phyloP scores from a whole-genome alignment of 2,329 filamentous ascomycete species.

The Pseudohalonectria lignicola region DNA sequence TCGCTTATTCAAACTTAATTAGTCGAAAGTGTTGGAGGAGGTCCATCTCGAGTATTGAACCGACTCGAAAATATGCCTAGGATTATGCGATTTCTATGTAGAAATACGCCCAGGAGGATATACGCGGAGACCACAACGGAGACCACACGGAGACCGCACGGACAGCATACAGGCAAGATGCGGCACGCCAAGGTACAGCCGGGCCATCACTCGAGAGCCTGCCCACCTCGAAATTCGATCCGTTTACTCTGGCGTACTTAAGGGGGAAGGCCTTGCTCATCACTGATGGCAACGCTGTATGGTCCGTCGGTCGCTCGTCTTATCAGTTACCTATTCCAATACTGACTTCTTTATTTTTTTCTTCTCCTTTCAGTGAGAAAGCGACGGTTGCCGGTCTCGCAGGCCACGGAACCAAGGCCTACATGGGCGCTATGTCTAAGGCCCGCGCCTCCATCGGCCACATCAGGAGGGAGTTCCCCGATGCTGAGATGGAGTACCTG shows the following conservation, averaged over 20 bases:
- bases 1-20: no score
- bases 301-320: slow-evolving; percentile 26
- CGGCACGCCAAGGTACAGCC: no score
- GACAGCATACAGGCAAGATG: no score
- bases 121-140: no score
- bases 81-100: no score
- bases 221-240: slow-evolving; percentile 22
- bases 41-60: no score
- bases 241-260: slow-evolving; percentile 28
- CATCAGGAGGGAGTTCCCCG: slow-evolving; percentile 19
- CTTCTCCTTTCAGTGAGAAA: slow-evolving; percentile 14
- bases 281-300: slow-evolving; percentile 32
- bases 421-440: slow-evolving; percentile 26
- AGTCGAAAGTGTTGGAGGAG: no score
- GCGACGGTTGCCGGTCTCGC: slow-evolving; percentile 24
- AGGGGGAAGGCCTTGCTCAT: slow-evolving; percentile 29
- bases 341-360: background rate
- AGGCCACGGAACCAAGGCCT: slow-evolving; percentile 25
- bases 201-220: no score
- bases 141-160: no score
- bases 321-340: no score
- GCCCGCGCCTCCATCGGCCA: slow-evolving; percentile 17
- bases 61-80: no score
- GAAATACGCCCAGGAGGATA: no score
- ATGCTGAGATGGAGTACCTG: slow-evolving; percentile 21